Evolutionary conservation across 1,139 yeast genomes (phyloP).

Genomic region (Zygosaccharomyces pseudobailii): DNA sequence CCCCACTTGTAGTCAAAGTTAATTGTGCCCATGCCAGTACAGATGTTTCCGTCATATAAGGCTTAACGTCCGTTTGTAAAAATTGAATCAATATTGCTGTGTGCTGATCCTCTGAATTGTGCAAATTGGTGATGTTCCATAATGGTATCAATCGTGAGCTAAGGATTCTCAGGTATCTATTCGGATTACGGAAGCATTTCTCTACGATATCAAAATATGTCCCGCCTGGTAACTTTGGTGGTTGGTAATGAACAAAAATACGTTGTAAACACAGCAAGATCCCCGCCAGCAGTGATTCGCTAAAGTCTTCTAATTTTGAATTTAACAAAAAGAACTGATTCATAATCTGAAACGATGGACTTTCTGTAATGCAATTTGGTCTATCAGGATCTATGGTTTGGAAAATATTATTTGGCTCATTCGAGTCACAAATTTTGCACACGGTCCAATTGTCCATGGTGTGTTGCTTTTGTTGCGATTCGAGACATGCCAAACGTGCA

Average conservation of each 20-base stretch:
- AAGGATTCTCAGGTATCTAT: slow-evolving; percentile 51
- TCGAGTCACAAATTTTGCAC: slow-evolving; percentile 43
- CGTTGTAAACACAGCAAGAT: slow-evolving; percentile 44
- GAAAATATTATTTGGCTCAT: slow-evolving; percentile 18
- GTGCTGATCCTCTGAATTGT: slow-evolving; percentile 26
- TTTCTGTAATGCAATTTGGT: slow-evolving; percentile 20
- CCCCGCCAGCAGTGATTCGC: slow-evolving; percentile 38
- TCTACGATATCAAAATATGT: slow-evolving; percentile 22
- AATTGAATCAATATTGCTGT: slow-evolving; percentile 24
- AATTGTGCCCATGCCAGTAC: slow-evolving; percentile 30
- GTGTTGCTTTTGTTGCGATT: slow-evolving; percentile 4
- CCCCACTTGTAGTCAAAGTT: slow-evolving; percentile 28
- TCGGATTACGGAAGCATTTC: slow-evolving; percentile 33
- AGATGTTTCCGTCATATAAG: slow-evolving; percentile 23
- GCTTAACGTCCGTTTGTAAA: slow-evolving; percentile 19
- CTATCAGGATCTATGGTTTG: slow-evolving; percentile 31
- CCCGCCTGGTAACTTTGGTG: slow-evolving; percentile 32
- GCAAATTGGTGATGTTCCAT: slow-evolving; percentile 22
- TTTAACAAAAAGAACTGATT: slow-evolving; percentile 21
- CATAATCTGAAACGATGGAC: slow-evolving; percentile 27
- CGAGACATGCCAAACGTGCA: slow-evolving; percentile 25
- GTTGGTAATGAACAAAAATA: slow-evolving; percentile 46
- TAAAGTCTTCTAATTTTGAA: slow-evolving; percentile 18
- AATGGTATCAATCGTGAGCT: slow-evolving; percentile 37
- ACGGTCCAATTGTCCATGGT: slow-evolving; percentile 8